Base-by-base conservation (phyloP, 2,329 filamentous ascomycete species). In the Leptographium wingfieldii region DNA sequence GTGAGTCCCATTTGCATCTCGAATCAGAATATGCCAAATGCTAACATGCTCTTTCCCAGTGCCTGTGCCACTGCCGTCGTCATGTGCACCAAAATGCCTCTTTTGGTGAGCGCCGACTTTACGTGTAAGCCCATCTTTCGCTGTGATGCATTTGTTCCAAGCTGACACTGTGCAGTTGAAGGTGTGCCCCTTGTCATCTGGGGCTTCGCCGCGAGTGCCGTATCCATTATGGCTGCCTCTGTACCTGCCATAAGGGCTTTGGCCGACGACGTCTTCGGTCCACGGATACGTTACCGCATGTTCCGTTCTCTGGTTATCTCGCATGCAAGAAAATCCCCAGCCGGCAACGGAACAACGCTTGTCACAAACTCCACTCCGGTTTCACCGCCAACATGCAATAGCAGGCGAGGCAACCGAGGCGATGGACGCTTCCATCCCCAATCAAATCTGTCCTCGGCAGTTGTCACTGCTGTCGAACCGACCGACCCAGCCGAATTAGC, bases 181-280 rank as follows among this genome's bases (percentile, higher is more conserved):
- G 59, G 59, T 9, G 54, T 56, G 1, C 58, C 60, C 31, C 59
- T 63, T 46, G 60, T 63, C 59, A 61, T 69, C 14, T 67, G 64
- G 59, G 66, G 66, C 3, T 63, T 68, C 29, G 68, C 69, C 25
- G 69, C 70, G 55, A 66, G 65, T 6, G 64, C 67, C 19, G 62
- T 70, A 22, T 68, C 69, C 11, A 70, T 71, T 54, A 69, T 71
- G 57, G 67, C 69, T 0, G 65, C 69, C 7, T 69, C 66, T 9
- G 67, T 71, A 10, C 69, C 69, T 1, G 66, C 68, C 7, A 63
- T 71, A 14, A 66, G 69, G 9, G 68, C 67, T 7, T 58, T 70
- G 10, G 59, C 68, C 53, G 27, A 59, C 56, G 49, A 61, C 9
- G 12, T 52, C 16, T n/a, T 5, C 6, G 27, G 40, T 10, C 38